phyloP scores from a whole-genome alignment of 495 filamentous ascomycete genomes.

The Xylaria venustula region DNA sequence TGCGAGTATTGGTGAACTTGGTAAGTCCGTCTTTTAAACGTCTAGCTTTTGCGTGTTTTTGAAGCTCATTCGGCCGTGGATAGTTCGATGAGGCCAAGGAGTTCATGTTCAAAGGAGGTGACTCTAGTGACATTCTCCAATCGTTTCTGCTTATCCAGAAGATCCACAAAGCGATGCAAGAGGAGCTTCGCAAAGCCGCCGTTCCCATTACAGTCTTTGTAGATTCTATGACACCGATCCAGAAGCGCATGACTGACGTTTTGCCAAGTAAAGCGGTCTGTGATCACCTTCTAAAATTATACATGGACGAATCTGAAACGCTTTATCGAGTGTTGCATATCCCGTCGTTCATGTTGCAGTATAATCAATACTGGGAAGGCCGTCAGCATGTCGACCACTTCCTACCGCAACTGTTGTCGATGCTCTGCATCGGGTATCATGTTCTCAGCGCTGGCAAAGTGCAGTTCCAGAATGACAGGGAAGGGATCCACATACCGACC shows the following conservation, averaged over 20 bases:
- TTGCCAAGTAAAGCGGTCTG: constrained; percentile 33
- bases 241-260: constrained; percentile 41
- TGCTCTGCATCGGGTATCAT: constrained; percentile 34
- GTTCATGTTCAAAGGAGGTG: constrained; percentile 30
- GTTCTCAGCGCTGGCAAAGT: constrained; percentile 30
- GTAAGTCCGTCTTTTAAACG: constrained; percentile 22
- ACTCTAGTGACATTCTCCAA: constrained; percentile 25
- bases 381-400: constrained; percentile 35
- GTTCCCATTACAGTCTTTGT: constrained; percentile 38
- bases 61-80: constrained; percentile 7
- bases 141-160: constrained; percentile 30
- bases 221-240: constrained; percentile 40
- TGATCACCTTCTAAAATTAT: constrained; percentile 38
- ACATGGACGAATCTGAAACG: constrained; percentile 44
- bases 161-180: constrained; percentile 32
- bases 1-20: constrained; percentile 34
- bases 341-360: constrained; percentile 45
- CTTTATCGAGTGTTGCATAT: constrained; percentile 51
- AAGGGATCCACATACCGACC: constrained; percentile 39
- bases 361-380: constrained; percentile 42
- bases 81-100: constrained; percentile 41
- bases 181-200: constrained; percentile 30
- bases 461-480: constrained; percentile 24
- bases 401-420: constrained; percentile 39
- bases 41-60: not conserved